Evolutionary conservation across 78 protist genomes (phyloP).

Genomic region (Thecamonas trahens): DNA sequence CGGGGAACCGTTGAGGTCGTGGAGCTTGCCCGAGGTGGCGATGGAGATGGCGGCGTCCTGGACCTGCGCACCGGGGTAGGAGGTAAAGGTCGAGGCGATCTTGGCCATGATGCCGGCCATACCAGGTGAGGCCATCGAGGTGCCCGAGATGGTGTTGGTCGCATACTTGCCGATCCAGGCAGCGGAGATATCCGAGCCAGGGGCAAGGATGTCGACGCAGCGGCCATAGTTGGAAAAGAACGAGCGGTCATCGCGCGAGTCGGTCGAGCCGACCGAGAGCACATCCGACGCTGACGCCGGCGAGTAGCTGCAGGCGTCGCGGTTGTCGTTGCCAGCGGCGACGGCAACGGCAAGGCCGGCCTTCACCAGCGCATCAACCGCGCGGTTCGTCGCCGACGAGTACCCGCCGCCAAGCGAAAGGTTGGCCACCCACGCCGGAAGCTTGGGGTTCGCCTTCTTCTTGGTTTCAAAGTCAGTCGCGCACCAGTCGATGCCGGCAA

Average conservation of each 20-base stretch:
- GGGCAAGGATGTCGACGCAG: conserved; percentile 27
- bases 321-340: conserved; percentile 7
- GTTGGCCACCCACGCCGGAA: not conserved
- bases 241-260: not conserved
- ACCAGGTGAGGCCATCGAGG: conserved; percentile 19
- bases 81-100: no score
- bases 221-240: conserved; percentile 21
- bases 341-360: conserved; percentile 1
- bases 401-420: conserved; percentile 13
- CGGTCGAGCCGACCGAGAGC: not conserved
- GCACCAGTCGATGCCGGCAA: not conserved
- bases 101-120: conserved; percentile 8
- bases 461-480: no score
- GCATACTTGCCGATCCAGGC: no score
- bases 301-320: conserved; percentile 2
- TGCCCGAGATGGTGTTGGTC: not conserved
- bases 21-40: no score
- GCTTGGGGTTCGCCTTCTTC: not conserved
- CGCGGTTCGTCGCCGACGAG: not conserved
- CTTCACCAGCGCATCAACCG: not conserved
- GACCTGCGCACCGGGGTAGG: no score
- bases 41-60: no score
- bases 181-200: not conserved
- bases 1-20: no score
- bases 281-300: not conserved